Base-by-base conservation (phyloP, 176 grass and related monocot genomes). In the Oryza brachyantha region DNA sequence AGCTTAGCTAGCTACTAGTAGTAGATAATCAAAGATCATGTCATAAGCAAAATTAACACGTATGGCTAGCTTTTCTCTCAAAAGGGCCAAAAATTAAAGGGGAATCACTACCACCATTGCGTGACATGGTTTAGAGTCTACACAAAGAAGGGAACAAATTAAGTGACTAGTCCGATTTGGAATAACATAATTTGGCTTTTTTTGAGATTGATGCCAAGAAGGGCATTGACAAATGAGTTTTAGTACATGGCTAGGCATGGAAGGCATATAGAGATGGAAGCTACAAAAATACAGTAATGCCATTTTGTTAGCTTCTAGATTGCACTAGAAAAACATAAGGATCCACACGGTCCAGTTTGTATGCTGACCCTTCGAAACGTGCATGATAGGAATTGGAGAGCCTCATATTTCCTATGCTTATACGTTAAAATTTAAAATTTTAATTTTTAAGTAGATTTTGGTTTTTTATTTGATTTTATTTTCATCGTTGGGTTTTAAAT, bases 61-160 rank as follows among this genome's bases (percentile, higher is more conserved):
- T 74, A 74, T 35, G 50, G 10, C n/a, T n/a, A n/a, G n/a, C n/a
- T n/a, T 74, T 22, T 87, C 76, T 88, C 76, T 88, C 68, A 84
- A 88, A 88, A 88, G 81, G 42, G 26, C 21, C 64, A 76, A 88
- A 76, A 80, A 32, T n/a, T 55, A 4, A 55, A 55, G 50, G 58
- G 76, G 75, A 84, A 84, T 75, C 81, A 45, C 70, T 16, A 41
- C 70, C 0, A 34, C 63, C 76, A 84, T 64, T 80, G 63, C 70
- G 38, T 69, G 69, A 36, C 43, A 64, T 32, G 38, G 37, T 66
- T 79, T 45, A 84, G 80, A 84, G 86, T 34, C 52, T 74, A 40
- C 43, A 17, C 43, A 7, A 26, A 13, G 16, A 34, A 25, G 68
- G 21, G n/a, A n/a, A n/a, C n/a, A n/a, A n/a, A n/a, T n/a, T n/a